Base-by-base conservation (phyloP, 805 yeast species). In the Barnettozyma pratensis region DNA sequence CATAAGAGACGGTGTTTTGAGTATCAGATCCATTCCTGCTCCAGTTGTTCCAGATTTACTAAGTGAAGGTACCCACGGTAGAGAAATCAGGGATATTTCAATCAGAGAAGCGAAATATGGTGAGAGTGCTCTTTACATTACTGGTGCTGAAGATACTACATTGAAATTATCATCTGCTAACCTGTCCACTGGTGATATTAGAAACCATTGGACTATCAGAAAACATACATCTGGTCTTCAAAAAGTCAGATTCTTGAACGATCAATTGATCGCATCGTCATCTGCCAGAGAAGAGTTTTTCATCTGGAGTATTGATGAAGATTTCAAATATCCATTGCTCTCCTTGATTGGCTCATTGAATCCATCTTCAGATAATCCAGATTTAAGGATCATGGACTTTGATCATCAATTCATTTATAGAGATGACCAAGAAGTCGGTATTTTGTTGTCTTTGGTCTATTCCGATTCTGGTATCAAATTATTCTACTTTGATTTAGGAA, bases 151-250 rank as follows among this genome's bases (percentile, higher is more conserved):
- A 63, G 99, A 94, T 61, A 86, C 97, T 0, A 77, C 88, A 0
- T 67, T 94, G 5, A 76, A 79, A 50, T 54, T 92, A n/a, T 77
- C 83, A 3, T 58, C 68, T 31, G 49, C 68, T 4, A 48, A 63
- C 46, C 42, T 47, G 12, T 39, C 26, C 0, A 56, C 59, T 25
- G 88, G 89, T 1, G 50, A 55, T 0, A 53, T 86, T 2, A 57
- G 60, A 7, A 74, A 72, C 36, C 67, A 65, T 32, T 81, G 88
- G 84, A 74, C 85, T 4, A 74, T 83, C 61, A 78, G 92, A 63
- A 79, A 80, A 48, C 99, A 94, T 63, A 85, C 89, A 4, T 88
- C 97, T 2, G 98, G 98, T 1, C 66, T 94, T 42, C 98, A 92
- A 63, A 76, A 79, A 26, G 74, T 87, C 12, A 80, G 79, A 49